Conservation (phyloP, 208 protist species). For the Acanthamoeba healyi region DNA sequence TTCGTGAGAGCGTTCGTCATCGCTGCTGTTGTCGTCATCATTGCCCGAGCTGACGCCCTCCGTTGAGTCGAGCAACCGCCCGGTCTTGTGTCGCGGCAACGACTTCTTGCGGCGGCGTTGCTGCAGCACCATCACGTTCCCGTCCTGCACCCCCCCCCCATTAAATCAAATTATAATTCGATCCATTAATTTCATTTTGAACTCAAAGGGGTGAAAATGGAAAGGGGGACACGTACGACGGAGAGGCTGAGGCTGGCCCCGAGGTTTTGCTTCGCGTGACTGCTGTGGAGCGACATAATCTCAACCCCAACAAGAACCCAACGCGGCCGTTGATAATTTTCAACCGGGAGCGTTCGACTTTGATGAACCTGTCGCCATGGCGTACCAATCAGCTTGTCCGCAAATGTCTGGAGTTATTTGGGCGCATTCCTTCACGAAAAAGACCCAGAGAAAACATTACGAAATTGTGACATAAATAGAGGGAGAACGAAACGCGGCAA, state of each 20-base stretch:
- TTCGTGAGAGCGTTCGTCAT: background rate
- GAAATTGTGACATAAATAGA: background rate
- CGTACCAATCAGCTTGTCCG: no score
- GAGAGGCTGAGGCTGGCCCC: background rate
- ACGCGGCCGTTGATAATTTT: no score
- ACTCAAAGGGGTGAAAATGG: background rate
- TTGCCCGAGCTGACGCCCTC: background rate
- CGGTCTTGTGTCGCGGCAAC: background rate
- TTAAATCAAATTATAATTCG: background rate
- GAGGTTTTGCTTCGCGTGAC: background rate
- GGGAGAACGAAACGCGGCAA: background rate
- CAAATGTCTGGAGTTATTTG: no score
- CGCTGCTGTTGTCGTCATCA: background rate
- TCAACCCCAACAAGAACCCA: background rate
- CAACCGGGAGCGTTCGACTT: no score
- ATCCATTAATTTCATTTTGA: background rate
- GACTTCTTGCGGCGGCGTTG: constrained; percentile 27
- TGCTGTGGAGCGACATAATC: background rate
- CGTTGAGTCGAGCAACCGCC: background rate
- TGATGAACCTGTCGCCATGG: no score
- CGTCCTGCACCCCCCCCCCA: background rate
- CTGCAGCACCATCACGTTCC: background rate
- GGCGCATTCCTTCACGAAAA: no score
- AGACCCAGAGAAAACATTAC: no score
- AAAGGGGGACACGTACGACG: background rate